Base-by-base conservation (phyloP, 1,139 yeast species). In the Ogataea hybrid region DNA sequence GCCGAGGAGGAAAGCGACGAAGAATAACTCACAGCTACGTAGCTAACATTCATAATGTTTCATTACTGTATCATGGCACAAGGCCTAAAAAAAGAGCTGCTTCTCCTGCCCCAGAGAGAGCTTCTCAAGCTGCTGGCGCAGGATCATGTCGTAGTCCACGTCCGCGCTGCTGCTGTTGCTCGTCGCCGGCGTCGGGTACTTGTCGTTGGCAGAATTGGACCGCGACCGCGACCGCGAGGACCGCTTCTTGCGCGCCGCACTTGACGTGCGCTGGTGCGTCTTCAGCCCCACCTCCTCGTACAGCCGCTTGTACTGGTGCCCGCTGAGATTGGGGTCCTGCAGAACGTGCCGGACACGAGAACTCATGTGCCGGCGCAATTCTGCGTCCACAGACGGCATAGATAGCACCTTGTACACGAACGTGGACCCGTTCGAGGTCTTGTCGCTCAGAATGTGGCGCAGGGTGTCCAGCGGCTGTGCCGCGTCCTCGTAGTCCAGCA, bases 281-380 rank as follows among this genome's bases (percentile, higher is more conserved):
- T 56, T 55, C 39, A 90, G 69, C 6, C 97, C 97, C 50, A 89
- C 94, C 62, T 92, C 97, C 53, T 92, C 97, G 79, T 90, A 78
- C 45, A 92, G 70, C 52, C 95, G 79, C 60, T 87, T 86, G 64
- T 88, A 87, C 21, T 86, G 87, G 58, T 87, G 95, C 25, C 75
- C 74, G 42, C 87, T 67, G 6, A 81, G 75, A 40, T 48, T 89
- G 71, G 27, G 84, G 77, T 64, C 84, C 82, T 53, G 72, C 67
- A 28, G 77, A 64, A 22, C 20, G 78, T 76, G 43, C 48, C 88
- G 74, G 25, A 84, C 79, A 60, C 81, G 84, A 47, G 69, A 69
- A 12, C 79, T 65, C 4, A 84, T 73, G 48, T 74, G 78, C 46
- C 73, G 76, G 48, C 81, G 82, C 50, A 81, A 74, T 37, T 71